These are phyloP conservation scores for Aspergillus hancockii DNA, from an alignment of 495 filamentous ascomycete genomes.

Conservation along the genomic window DNA sequence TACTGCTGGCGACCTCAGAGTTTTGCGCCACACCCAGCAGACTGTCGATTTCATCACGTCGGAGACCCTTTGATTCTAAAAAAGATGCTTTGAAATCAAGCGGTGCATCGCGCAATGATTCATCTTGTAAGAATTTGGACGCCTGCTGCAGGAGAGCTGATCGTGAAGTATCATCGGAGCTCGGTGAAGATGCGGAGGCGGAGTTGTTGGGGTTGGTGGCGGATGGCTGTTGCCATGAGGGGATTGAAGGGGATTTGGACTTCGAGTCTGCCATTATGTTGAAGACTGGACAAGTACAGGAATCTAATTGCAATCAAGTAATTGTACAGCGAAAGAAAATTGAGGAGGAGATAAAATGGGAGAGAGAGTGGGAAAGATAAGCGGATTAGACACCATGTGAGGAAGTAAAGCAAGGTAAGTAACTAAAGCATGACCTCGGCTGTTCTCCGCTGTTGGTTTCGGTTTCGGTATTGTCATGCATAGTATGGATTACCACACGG, in stretches of 20 bases:
- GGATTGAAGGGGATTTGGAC: conserved; percentile 41
- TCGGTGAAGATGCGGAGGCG: conserved; percentile 31
- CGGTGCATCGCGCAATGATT: conserved; percentile 68
- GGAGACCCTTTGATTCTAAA: conserved; percentile 76
- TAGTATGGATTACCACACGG: background rate
- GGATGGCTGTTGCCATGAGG: conserved; percentile 46
- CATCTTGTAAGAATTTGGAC: conserved; percentile 75
- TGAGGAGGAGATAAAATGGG: background rate
- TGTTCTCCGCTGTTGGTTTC: background rate
- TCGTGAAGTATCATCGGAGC: conserved; percentile 36
- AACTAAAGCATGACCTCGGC: conserved; percentile 6
- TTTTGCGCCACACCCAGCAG: conserved; percentile 57
- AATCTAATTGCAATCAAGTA: background rate
- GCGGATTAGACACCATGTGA: background rate
- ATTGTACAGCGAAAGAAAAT: background rate
- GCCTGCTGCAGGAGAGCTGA: conserved; percentile 66
- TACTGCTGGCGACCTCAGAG: conserved; percentile 28
- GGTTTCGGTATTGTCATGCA: background rate
- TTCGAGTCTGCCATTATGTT: conserved; percentile 41
- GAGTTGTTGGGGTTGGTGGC: conserved; percentile 20
- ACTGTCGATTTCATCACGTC: conserved; percentile 63
- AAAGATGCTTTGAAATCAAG: conserved; percentile 76
- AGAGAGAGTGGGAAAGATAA: conserved; percentile 8
- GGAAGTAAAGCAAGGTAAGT: background rate
- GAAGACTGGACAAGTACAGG: conserved; percentile 4